These are phyloP conservation scores for Cercophora newfieldiana DNA, from an alignment of 495 filamentous ascomycete species.

Conservation along the genomic window DNA sequence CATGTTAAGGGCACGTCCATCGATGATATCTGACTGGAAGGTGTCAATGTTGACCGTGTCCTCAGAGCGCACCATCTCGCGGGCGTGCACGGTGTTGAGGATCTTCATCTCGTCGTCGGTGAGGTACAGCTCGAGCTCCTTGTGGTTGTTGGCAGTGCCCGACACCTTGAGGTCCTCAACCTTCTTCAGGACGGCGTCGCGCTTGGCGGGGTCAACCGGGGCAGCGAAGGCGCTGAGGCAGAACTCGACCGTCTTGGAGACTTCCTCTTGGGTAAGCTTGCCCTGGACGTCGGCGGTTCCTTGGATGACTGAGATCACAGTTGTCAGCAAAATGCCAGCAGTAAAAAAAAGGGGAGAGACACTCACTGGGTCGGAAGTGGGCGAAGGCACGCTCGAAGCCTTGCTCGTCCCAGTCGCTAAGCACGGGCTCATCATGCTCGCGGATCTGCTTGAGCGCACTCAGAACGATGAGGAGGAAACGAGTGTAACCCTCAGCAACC, in stretches of 20 bases:
- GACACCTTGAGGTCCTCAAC: neutral
- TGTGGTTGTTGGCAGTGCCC: conserved; percentile 8
- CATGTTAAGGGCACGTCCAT: too few species aligned
- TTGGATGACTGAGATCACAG: conserved; percentile 40
- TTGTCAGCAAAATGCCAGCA: neutral
- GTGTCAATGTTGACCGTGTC: conserved; percentile 38
- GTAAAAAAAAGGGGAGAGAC: neutral
- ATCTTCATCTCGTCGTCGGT: conserved; percentile 36
- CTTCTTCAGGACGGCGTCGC: conserved; percentile 10
- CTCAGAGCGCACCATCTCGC: conserved; percentile 22
- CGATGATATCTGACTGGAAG: conserved; percentile 38
- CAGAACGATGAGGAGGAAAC: conserved; percentile 51
- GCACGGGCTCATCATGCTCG: conserved; percentile 33
- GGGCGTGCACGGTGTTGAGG: conserved; percentile 33
- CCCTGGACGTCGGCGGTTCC: conserved; percentile 36
- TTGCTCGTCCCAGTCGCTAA: conserved; percentile 43
- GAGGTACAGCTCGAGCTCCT: conserved; percentile 23
- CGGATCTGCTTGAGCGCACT: conserved; percentile 50
- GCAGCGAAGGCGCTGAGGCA: conserved; percentile 36
- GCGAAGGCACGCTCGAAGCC: conserved; percentile 49
- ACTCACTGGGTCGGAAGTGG: conserved; percentile 45
- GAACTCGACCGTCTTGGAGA: conserved; percentile 44
- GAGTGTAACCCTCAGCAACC: conserved; percentile 48
- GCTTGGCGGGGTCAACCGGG: conserved; percentile 23
- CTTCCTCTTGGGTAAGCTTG: conserved; percentile 36